Evolutionary conservation across 139 green algal species (phyloP), one percentile per base, ranked within the genome.

Genomic region (Nannochloris sp.): DNA sequence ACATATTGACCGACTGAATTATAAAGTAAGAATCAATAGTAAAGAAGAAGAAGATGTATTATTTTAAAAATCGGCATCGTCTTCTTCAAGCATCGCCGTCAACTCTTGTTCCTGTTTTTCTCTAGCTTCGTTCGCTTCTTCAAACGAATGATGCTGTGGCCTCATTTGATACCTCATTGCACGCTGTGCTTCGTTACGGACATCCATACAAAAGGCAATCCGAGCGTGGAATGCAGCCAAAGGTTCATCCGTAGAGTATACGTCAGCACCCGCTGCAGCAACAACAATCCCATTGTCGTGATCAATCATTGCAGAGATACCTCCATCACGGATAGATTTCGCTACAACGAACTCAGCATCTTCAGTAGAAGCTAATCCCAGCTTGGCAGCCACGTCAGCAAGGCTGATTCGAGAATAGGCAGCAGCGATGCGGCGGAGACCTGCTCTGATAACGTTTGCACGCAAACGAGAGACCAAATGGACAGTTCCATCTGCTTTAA

Each of bases 351-450:
- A 86, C 79, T 97, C 93, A 34, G 86, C 87, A 65, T 98, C 94
- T 23, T 88, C 84, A 7, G 83, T 84, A 31, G 51, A 79, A 29
- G 60, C 38, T 53, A 97, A 77, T 32, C 85, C 83, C 65, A 97
- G 87, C 71, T 91, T 91, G 53, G 74, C 57, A 3, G 89, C 89
- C 6, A 97, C 76, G 48, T 96, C 90, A 29, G 63, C 65, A 47
- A 99, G 81, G 29, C 75, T 87, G 79, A 99, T 97, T 66, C 90
- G 81, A 6, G 81, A 92, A 83, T 99, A 99, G 31, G 94, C 89
- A 42, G 93, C 70, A 74, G 81, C 91, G 78, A 98, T 94, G 75
- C 91, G 82, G 46, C 88, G 74, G 66, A 99, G 81, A 19, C 93
- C 94, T 9, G 89, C 88, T 33, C 93, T 80, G 74, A 99, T 94